Base-by-base conservation (phyloP, 352 stramenopile species). In the Globisporangium lucens region DNA sequence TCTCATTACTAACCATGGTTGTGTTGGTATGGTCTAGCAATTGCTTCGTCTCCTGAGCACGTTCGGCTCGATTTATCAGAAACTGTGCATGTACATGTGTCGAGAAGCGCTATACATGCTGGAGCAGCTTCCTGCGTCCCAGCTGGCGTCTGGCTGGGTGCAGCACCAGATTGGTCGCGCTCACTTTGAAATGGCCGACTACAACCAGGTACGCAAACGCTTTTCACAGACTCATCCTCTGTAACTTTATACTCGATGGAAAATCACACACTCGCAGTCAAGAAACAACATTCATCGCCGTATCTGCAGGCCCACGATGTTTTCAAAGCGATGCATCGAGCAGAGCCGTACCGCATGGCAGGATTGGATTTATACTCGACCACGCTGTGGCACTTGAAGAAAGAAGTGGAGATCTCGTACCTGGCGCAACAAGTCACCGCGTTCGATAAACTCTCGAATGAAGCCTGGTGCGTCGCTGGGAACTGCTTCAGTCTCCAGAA, bases 401-500 rank as follows among this genome's bases (percentile, higher is more conserved):
- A 98, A 62, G 96, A 99, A 75, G 96, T 99, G 20, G 96, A 99
- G 68, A 74, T 99, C 24, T 98, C 92, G n/a, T 97, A 98, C 73
- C 70, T 99, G 63, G 96, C 97, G 3, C 96, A 99, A 69, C 83
- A 97, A 71, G 90, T 89, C 38, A 95, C 87, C 3, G 93, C 98
- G 36, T 97, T 98, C 49, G 96, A 99, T 82, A 91, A 94, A 47
- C 75, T 96, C 57, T 94, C 90, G 22, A 90, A 95, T 5, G 93
- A 99, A 68, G 91, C 95, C 8, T 99, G 97, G 96, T 99, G 96
- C 74, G 93, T 97, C 43, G 93, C 98, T 27, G 97, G 97, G 22
- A 99, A 99, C 71, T 99, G 96, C 75, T 99, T 99, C 77, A 98
- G 93, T 49, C 78, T 99, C 17, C 97, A 99, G 73, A 99, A 99